Evolutionary conservation across 2,329 filamentous ascomycete genomes (phyloP), one percentile per base, ranked within the genome.

Genomic region (Grosmannia penicillata): DNA sequence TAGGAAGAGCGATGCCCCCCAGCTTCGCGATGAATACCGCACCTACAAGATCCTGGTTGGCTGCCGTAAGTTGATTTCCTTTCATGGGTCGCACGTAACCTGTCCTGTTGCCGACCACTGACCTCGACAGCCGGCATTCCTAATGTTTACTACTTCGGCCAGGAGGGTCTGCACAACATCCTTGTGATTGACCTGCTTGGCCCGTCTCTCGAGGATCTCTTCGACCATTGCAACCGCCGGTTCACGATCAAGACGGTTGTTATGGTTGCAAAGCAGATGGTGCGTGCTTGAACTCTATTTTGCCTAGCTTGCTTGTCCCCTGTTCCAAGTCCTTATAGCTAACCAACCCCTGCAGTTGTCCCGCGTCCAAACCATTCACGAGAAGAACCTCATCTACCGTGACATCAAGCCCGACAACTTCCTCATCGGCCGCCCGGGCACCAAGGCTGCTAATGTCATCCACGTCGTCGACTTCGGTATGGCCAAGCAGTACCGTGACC

Each of bases 321-420:
- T 23, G 14, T 18, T 17, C 13, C 33, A 29, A 17, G 17, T 41
- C 14, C 25, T 31, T 22, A 25, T 37, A 11, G 41, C 37, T 38
- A 13, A 29, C 25, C 24, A 43, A 11, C 15, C n/a, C n/a, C n/a
- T n/a, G n/a, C 51, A 85, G 80, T 72, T 95, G 37, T 95, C 87
- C 25, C 78, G 89, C 47, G 89, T 98, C 21, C 89, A 78, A 60
- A 78, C 73, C 2, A 96, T 98, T 49, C 89, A 98, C 68, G 91
- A 96, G 64, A 95, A 95, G 74, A 96, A 96, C 61, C 72, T 96
- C 45, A 96, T 98, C 59, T 96, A 98, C 63, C 81, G 91, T 50
- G 91, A 98, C 56, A 96, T 98, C 70, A 98, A 98, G 62, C 91
- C 91, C 40, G 91, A 98, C 67, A 98, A 98, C 68, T 96, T 98